Evolutionary conservation across 345 rosid genomes (phyloP), one percentile per base, ranked within the genome.

Genomic region (Sisymbrium altissimum): DNA sequence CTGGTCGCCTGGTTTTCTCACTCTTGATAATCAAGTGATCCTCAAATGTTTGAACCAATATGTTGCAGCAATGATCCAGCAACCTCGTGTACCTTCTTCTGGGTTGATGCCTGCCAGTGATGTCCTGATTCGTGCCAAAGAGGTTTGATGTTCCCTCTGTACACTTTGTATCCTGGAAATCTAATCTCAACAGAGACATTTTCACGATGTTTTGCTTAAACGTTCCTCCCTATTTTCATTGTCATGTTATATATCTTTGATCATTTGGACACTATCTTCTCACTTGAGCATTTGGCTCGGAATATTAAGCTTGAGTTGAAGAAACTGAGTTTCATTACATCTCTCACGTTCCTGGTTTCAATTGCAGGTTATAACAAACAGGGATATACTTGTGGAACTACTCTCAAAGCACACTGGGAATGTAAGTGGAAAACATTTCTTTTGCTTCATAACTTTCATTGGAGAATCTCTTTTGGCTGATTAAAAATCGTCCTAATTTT

Each of bases 81-180:
- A 88, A 55, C 97, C 97, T 66, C 89, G 91, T 59, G 80, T 88
- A n/a, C 90, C 96, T 35, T 82, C 97, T 56, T 84, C 89, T 53
- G 97, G 96, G 14, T 75, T 88, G 85, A 84, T 89, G 90, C 95
- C 95, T 29, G 96, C 96, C 17, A 88, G 87, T 66, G 96, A 91
- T 76, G 90, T 89, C 66, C 85, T 84, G 61, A 88, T 88, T 58
- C 95, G 91, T 75, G 92, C 93, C 63, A 91, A 82, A 83, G 95
- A 91, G 98, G 98, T 94, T 68, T 39, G 79, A 67, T 71, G 18
- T 43, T 60, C 30, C 30, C 46, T 60, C 32, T 29, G 7, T 60
- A 36, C 29, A n/a, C 58, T 33, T 1, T 7, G 4, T 53, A 40
- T 43, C 21, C 13, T 53, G 17, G 7, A 41, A 70, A 14, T 39